phyloP scores from a whole-genome alignment of 1,284 basidiomycete species.

The Mrakiaceae sp. region DNA sequence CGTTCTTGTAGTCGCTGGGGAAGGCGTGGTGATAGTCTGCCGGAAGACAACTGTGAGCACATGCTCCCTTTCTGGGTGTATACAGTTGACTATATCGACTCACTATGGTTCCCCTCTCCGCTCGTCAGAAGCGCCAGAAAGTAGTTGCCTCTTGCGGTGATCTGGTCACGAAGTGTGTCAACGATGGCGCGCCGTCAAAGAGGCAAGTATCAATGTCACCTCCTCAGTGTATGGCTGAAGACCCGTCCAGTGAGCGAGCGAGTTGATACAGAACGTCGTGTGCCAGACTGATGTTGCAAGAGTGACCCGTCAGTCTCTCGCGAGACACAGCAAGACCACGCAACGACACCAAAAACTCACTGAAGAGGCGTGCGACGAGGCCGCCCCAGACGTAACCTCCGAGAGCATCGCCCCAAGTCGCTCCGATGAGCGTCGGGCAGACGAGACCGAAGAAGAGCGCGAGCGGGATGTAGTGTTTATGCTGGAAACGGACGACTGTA shows the following conservation, averaged over 20 bases:
- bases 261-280: slow-evolving; percentile 67
- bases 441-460: slow-evolving; percentile 51
- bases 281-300: slow-evolving; percentile 48
- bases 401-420: slow-evolving; percentile 47
- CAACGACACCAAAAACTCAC: slow-evolving; percentile 33
- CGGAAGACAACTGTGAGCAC: no score
- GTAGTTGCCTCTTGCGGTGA: slow-evolving; percentile 53
- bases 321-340: slow-evolving; percentile 4
- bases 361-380: slow-evolving; percentile 48
- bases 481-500: slow-evolving; percentile 62
- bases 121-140: slow-evolving; percentile 59
- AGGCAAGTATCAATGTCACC: slow-evolving; percentile 37
- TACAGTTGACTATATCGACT: slow-evolving; percentile 26
- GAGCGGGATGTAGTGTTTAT: slow-evolving; percentile 53
- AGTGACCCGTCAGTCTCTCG: slow-evolving; percentile 2
- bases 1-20: slow-evolving; percentile 38
- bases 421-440: slow-evolving; percentile 46
- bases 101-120: slow-evolving; percentile 62
- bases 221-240: slow-evolving; percentile 66
- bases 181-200: neutral
- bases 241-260: slow-evolving; percentile 68
- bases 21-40: no score
- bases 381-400: slow-evolving; percentile 61
- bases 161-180: neutral
- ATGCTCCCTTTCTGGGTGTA: no score